Conservation (phyloP, 176 grass and related monocot species). For the Luzula sylvatica region DNA sequence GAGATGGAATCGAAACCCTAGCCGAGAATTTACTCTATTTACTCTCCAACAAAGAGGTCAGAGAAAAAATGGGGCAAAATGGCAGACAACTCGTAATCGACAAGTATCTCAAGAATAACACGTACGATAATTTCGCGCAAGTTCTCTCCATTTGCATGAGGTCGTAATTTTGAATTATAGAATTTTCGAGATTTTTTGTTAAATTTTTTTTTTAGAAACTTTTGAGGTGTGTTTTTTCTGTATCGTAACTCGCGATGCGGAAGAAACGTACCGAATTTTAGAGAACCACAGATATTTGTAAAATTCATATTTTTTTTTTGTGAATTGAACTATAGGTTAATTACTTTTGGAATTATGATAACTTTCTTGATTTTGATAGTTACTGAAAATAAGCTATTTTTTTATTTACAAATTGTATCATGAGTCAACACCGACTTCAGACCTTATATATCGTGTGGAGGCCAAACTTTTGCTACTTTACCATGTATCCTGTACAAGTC, state of each 20-base stretch:
- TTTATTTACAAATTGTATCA: no score
- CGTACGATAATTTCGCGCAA: conserved; percentile 26
- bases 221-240: background rate
- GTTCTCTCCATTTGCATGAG: conserved; percentile 35
- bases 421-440: no score
- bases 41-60: conserved; percentile 21
- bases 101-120: conserved; percentile 37
- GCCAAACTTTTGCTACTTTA: no score
- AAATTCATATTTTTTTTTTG: conserved; percentile 2
- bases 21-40: conserved; percentile 35
- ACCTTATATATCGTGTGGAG: no score
- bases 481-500: no score
- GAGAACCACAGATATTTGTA: background rate
- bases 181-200: background rate
- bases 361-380: no score
- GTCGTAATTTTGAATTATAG: conserved; percentile 7
- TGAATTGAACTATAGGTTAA: no score
- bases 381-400: no score
- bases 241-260: background rate
- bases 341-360: no score
- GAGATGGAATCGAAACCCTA: conserved; percentile 19
- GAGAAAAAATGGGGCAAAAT: conserved; percentile 30
- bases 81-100: conserved; percentile 32
- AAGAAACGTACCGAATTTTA: background rate
- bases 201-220: conserved; percentile 4